phyloP scores from a whole-genome alignment of 108 stramenopile species.

The Discostella pseudostelligera region DNA sequence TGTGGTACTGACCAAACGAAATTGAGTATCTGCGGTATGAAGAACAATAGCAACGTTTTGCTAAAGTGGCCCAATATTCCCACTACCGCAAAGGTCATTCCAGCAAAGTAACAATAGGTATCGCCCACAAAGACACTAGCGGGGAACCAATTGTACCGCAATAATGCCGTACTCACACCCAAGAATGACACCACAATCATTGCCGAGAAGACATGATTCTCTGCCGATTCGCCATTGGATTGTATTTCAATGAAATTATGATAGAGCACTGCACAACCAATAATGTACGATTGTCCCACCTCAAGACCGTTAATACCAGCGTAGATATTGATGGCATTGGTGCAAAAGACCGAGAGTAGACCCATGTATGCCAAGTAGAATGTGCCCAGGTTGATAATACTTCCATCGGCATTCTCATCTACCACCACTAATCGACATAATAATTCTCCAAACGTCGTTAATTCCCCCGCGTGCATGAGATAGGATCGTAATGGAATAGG shows the following conservation, averaged over 20 bases:
- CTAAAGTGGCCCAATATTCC: conserved; percentile 96
- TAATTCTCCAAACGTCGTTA: conserved; percentile 61
- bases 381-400: conserved; percentile 78
- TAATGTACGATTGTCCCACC: conserved; percentile 93
- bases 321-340: conserved; percentile 99
- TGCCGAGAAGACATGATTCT: conserved; percentile 86
- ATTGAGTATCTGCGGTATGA: conserved; percentile 96
- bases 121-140: conserved; percentile 97
- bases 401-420: conserved; percentile 74
- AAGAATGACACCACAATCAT: conserved; percentile 85
- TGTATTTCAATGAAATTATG: conserved; percentile 81
- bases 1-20: conserved; percentile 96
- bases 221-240: conserved; percentile 33
- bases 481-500: conserved; percentile 73
- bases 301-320: conserved; percentile 99
- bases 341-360: conserved; percentile 97
- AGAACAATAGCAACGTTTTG: conserved; percentile 95
- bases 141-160: conserved; percentile 95
- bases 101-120: conserved; percentile 98
- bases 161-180: conserved; percentile 82
- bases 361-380: conserved; percentile 96
- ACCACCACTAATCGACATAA: conserved; percentile 55
- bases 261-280: conserved; percentile 78
- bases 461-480: conserved; percentile 53
- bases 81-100: conserved; percentile 97